Percentiles rank a stretch among this genome's conserved stretches.
Conservation (phyloP, 768 basidiomycete genomes). For the Podaxis carcinomalis region DNA sequence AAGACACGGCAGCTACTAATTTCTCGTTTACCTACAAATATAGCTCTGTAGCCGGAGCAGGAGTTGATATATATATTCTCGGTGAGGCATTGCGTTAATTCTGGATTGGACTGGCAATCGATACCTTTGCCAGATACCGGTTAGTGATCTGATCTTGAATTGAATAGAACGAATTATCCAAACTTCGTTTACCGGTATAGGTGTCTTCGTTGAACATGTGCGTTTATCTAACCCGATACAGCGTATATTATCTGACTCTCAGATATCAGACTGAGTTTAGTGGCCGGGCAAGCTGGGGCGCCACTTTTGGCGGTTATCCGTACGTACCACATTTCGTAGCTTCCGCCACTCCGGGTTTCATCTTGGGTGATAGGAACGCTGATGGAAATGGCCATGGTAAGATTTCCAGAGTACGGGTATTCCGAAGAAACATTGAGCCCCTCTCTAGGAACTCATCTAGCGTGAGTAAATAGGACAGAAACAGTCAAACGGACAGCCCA, state of each 20-base stretch:
- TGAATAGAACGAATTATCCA: not conserved
- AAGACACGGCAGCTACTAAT: conserved; percentile 10
- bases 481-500: not conserved
- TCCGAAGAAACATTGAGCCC: not conserved
- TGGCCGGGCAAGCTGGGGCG: conserved; percentile 16
- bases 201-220: conserved; percentile 7
- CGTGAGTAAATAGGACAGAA: not conserved
- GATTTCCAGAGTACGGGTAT: not conserved
- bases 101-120: too few relatives aligned
- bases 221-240: not conserved
- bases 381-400: conserved; percentile 1
- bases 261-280: conserved; percentile 13
- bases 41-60: conserved; percentile 6
- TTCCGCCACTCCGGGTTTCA: too few relatives aligned
- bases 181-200: conserved; percentile 11
- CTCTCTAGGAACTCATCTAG: not conserved
- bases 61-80: conserved; percentile 18
- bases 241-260: not conserved
- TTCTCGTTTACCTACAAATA: conserved; percentile 19
- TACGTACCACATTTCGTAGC: not conserved
- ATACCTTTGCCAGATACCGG: not conserved
- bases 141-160: not conserved
- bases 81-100: conserved; percentile 3
- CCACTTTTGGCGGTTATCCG: conserved; percentile 17
- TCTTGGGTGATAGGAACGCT: not conserved